phyloP scores from a whole-genome alignment of 768 basidiomycete species.

The Termitomyces heimii region DNA sequence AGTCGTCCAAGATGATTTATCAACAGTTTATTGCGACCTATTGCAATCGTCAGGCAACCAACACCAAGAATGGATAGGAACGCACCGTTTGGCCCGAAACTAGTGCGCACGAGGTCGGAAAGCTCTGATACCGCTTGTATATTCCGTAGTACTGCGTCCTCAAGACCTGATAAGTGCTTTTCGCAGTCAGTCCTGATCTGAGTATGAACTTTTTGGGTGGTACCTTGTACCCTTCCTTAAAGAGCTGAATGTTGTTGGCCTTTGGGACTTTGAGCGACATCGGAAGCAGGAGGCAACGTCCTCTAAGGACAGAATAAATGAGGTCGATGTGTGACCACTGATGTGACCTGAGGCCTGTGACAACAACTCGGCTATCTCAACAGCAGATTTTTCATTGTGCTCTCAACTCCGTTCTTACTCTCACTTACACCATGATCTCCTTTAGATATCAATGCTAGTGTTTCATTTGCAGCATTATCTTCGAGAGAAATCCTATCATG shows the following conservation, averaged over 20 bases:
- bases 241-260: slow-evolving; percentile 80
- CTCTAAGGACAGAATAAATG: background rate
- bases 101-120: slow-evolving; percentile 91
- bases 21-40: slow-evolving; percentile 94
- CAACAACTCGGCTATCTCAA: no score
- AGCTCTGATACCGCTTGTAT: slow-evolving; percentile 95
- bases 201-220: background rate
- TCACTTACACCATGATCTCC: no score
- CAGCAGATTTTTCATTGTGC: no score
- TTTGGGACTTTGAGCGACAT: slow-evolving; percentile 97
- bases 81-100: slow-evolving; percentile 94
- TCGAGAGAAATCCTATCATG: no score
- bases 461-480: no score
- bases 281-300: slow-evolving; percentile 7
- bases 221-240: slow-evolving; percentile 98
- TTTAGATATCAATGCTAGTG: no score
- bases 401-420: no score
- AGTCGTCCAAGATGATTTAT: slow-evolving; percentile 95
- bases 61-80: slow-evolving; percentile 10
- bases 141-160: slow-evolving; percentile 96
- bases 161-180: slow-evolving; percentile 81
- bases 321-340: no score
- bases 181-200: slow-evolving; percentile 2
- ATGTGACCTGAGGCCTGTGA: no score
- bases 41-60: background rate